phyloP scores from a whole-genome alignment of 164 flowering plant genomes.

The Protea cynaroides region DNA sequence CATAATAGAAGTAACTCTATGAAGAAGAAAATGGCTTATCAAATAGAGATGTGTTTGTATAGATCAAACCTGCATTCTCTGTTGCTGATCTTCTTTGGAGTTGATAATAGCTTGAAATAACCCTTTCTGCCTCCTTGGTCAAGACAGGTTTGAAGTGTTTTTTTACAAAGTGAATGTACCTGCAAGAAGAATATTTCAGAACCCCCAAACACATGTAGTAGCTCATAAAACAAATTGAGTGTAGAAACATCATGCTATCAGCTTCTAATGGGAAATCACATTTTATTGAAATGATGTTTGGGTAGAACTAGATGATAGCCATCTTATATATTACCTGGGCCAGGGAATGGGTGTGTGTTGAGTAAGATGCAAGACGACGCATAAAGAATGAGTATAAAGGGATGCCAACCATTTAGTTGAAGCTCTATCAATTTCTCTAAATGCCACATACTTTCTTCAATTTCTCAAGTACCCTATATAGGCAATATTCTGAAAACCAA shows the following conservation, averaged over 20 bases:
- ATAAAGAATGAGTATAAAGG: no score
- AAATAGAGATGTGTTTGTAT: not conserved
- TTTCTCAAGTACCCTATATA: no score
- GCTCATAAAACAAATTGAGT: not conserved
- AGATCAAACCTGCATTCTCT: constrained; percentile 69
- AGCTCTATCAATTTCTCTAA: no score
- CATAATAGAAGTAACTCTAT: constrained; percentile 8
- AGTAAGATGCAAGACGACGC: no score
- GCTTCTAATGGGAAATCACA: not conserved
- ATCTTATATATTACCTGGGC: no score
- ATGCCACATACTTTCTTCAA: no score
- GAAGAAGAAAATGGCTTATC: not conserved
- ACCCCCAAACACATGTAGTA: not conserved
- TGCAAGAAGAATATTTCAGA: constrained; percentile 16
- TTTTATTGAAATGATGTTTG: not conserved
- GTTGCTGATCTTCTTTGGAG: constrained; percentile 90
- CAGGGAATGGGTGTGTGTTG: no score
- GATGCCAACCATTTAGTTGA: no score
- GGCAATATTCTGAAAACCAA: no score
- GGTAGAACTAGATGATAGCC: not conserved
- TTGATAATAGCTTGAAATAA: constrained; percentile 92
- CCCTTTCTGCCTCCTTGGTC: constrained; percentile 83
- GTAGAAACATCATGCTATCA: not conserved
- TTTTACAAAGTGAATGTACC: constrained; percentile 84
- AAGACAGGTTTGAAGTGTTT: constrained; percentile 70